These are phyloP conservation scores for Trichoderma sp. DNA, from an alignment of 2,329 filamentous ascomycete species.

Conservation along the genomic window DNA sequence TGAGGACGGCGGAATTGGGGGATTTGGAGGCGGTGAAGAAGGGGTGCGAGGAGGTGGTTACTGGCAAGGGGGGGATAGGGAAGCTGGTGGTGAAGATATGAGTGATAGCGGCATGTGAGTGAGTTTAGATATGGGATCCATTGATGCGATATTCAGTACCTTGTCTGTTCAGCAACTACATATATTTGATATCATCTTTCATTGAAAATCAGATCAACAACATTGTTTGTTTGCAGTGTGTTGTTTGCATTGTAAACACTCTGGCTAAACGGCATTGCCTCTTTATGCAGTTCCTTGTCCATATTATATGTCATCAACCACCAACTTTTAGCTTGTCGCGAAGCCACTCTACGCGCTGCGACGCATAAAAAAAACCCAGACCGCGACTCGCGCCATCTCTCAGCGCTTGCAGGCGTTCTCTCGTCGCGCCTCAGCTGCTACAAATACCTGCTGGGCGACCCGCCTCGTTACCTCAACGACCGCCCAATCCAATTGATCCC, in stretches of 20 bases:
- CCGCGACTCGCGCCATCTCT: constrained; percentile 10
- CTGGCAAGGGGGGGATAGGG: constrained; percentile 29
- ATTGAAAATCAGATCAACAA: background rate
- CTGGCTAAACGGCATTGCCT: background rate
- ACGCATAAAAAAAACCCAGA: constrained; percentile 6
- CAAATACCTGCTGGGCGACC: background rate
- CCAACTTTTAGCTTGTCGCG: background rate
- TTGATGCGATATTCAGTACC: background rate
- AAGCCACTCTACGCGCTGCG: constrained; percentile 1
- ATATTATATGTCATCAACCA: background rate
- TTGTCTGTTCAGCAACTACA: too few relatives aligned
- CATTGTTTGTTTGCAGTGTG: background rate
- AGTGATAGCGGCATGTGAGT: background rate
- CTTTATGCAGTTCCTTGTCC: background rate
- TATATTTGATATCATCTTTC: background rate
- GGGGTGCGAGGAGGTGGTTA: constrained; percentile 39
- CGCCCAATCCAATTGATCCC: background rate
- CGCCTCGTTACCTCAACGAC: constrained; percentile 12
- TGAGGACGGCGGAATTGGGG: constrained; percentile 40
- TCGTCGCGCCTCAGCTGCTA: constrained; percentile 7
- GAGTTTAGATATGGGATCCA: too few relatives aligned
- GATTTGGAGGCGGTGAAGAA: constrained; percentile 44
- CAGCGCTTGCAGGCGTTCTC: background rate
- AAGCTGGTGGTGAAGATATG: constrained; percentile 32
- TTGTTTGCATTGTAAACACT: background rate